Base-by-base conservation (phyloP, 1,139 yeast genomes). In the Geotrichum phurueaensis region DNA sequence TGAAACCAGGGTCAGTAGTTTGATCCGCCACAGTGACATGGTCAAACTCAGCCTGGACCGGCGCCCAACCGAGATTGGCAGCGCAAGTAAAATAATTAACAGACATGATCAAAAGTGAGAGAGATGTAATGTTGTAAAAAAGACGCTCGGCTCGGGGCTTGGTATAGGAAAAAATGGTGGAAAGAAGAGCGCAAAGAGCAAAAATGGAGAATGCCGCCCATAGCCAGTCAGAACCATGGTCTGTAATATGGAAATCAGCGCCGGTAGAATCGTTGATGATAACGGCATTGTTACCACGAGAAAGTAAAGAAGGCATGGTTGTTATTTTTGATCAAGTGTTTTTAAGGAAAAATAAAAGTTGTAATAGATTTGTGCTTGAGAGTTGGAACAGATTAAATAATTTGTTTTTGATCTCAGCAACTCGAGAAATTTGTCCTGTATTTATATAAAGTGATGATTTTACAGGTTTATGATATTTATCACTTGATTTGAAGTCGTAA, bases 171-270 rank as follows among this genome's bases (percentile, higher is more conserved):
- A 78, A 79, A 47, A 78, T 65, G 33, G 70, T 71, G 12, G 77
- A 77, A 68, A 81, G 80, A 23, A 84, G 59, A n/a, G 84, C 71
- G 9, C 79, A 70, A 2, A 79, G 60, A 15, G 79, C 78, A 69
- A 84, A 82, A 49, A 80, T 55, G 1, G 83, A 71, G 67, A 86
- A 84, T 22, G 78, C 87, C 0, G 90, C 81, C 89, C 89, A 85
- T 65, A 83, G 77, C 89, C 89, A 85, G 70, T 83, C 82, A 9
- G 88, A 83, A 68, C 90, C 90, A 65, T 82, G 84, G 13, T 69
- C 65, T 22, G 87, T 84, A 56, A 85, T 66, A 63, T 81, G 83
- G 68, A 84, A 80, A 64, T 81, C 84, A 27, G 31, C 15, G 3
- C 70, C 73, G 9, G 70, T 57, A n/a, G 79, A 70, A 2, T 83